These are phyloP conservation scores for Trametes polyzona DNA, from an alignment of 1,284 basidiomycete species.

Conservation along the genomic window DNA sequence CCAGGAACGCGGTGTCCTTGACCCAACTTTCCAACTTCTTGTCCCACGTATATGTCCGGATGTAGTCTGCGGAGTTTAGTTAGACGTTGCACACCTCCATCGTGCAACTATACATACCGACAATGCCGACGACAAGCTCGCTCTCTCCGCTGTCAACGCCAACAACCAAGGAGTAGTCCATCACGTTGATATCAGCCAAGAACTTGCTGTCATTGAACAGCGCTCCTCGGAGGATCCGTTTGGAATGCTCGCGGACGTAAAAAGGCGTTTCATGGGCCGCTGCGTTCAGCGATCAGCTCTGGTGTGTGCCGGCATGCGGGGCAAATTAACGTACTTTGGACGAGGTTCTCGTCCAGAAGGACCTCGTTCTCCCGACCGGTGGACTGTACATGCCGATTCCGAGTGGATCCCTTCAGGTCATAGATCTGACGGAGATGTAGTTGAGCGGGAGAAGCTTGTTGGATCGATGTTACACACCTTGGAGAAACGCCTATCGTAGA, in stretches of 20 bases:
- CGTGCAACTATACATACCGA: conserved; percentile 60
- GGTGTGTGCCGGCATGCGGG: not conserved
- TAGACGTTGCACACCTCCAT: conserved; percentile 17
- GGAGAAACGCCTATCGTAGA: conserved; percentile 88
- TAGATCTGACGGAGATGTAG: conserved; percentile 67
- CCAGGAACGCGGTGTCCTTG: conserved; percentile 91
- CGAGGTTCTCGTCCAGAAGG: conserved; percentile 91
- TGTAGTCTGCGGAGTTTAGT: conserved; percentile 66
- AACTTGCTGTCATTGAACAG: conserved; percentile 96
- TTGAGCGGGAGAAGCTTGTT: not conserved
- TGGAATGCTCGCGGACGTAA: conserved; percentile 94
- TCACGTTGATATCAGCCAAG: conserved; percentile 93
- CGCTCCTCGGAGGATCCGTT: conserved; percentile 89
- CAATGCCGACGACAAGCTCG: conserved; percentile 94
- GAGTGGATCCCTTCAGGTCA: conserved; percentile 92
- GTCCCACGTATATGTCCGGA: conserved; percentile 96
- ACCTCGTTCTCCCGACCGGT: conserved; percentile 94
- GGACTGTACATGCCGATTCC: conserved; percentile 89
- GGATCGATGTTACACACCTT: conserved; percentile 54
- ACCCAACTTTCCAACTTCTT: conserved; percentile 98
- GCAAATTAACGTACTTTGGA: conserved; percentile 60
- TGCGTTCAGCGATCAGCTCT: conserved; percentile 34
- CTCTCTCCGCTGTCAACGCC: conserved; percentile 87
- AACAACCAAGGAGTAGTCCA: conserved; percentile 98
- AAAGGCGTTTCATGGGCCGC: conserved; percentile 80